These are phyloP conservation scores for Saccharomycopsis selenospora DNA, from an alignment of 805 yeast genomes.

Conservation along the genomic window DNA sequence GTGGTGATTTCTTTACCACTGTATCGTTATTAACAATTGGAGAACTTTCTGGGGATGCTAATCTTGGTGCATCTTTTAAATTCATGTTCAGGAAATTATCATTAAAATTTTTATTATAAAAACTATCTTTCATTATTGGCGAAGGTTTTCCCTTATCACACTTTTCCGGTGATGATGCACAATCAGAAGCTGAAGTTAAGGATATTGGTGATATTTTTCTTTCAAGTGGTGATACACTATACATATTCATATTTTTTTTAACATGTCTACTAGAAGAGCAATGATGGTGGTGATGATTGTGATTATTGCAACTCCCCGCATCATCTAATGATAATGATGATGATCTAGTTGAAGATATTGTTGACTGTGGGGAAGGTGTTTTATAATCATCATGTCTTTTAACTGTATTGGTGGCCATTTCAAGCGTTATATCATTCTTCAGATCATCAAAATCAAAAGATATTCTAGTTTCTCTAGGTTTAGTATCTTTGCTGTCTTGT, in stretches of 20 bases:
- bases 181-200: constrained; percentile 4
- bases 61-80: constrained; percentile 1
- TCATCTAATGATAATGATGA: not conserved
- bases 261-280: constrained; percentile 1
- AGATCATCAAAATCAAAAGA: constrained; percentile 21
- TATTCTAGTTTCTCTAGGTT: constrained; percentile 12
- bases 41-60: not conserved
- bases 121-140: not conserved
- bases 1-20: not conserved
- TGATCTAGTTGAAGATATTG: not conserved
- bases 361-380: not conserved
- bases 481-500: constrained; percentile 10
- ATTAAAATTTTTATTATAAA: not conserved
- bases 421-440: constrained; percentile 1
- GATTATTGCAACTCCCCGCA: too few species aligned
- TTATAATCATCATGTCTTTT: not conserved
- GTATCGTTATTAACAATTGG: not conserved
- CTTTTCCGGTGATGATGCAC: not conserved
- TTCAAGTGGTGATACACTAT: not conserved
- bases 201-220: constrained; percentile 8
- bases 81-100: not conserved
- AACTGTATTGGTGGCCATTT: not conserved
- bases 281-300: too few species aligned
- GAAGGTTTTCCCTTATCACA: not conserved
- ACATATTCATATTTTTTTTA: not conserved